Percentiles rank a stretch among this genome's conserved stretches.
Conservation (phyloP, 1,139 yeast genomes). For the Taiozyma sp. region DNA sequence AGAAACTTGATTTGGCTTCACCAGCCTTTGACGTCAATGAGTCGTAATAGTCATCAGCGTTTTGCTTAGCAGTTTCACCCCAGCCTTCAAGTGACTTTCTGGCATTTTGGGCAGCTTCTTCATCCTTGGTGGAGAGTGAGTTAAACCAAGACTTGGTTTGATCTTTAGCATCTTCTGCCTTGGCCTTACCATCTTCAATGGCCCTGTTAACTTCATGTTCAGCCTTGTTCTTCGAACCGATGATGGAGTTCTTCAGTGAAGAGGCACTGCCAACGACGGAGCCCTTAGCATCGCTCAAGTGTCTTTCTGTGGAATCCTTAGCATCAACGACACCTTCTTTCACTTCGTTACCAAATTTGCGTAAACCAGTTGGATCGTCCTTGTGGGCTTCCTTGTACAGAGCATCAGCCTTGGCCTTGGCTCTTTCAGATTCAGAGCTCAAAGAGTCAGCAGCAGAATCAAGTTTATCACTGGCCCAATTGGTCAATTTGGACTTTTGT, state of each 20-base stretch:
- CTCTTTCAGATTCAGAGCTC: conserved; percentile 22
- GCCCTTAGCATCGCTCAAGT: conserved; percentile 29
- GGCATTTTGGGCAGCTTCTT: conserved; percentile 23
- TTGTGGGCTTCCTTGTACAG: conserved; percentile 35
- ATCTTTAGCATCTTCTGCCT: conserved; percentile 22
- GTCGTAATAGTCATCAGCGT: conserved; percentile 35
- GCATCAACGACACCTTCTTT: conserved; percentile 26
- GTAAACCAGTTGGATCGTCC: conserved; percentile 18
- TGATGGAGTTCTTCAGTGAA: conserved; percentile 10
- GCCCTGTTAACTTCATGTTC: conserved; percentile 16
- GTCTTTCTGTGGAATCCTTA: conserved; percentile 35
- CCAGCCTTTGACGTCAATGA: conserved; percentile 16
- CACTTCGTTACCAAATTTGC: conserved; percentile 20
- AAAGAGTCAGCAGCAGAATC: conserved; percentile 20
- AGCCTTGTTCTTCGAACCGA: conserved; percentile 16
- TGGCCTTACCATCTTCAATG: conserved; percentile 7
- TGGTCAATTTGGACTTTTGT: conserved; percentile 12
- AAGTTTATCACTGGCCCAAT: conserved; percentile 26
- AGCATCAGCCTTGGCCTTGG: conserved; percentile 30
- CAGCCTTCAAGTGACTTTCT: conserved; percentile 32
- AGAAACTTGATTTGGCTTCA: conserved; percentile 10
- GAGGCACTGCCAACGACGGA: conserved; percentile 16
- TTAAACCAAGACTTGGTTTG: conserved; percentile 17
- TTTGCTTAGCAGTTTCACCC: conserved; percentile 37
- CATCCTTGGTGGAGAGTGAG: conserved; percentile 13